Evolutionary conservation across 1,139 yeast species (phyloP).

Genomic region (Hanseniaspora uvarum): DNA sequence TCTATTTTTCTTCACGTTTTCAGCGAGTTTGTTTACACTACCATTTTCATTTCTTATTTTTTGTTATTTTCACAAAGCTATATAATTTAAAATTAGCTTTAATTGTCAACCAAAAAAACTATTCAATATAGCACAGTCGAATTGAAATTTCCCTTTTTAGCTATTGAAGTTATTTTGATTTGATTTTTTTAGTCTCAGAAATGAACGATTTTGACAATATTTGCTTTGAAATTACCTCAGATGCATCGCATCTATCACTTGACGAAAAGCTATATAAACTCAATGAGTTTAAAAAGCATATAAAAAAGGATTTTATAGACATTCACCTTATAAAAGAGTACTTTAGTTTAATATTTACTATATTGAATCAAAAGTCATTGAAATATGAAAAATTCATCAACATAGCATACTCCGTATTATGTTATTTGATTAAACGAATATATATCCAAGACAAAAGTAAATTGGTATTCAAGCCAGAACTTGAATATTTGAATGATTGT

Average conservation of each 20-base stretch:
- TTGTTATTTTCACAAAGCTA: too few species aligned
- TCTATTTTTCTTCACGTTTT: too few species aligned
- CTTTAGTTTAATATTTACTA: constrained; percentile 43
- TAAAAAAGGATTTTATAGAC: constrained; percentile 57
- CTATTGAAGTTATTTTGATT: too few species aligned
- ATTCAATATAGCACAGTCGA: too few species aligned
- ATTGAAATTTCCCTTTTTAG: background rate
- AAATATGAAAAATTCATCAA: constrained; percentile 29
- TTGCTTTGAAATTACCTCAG: constrained; percentile 16
- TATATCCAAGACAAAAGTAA: constrained; percentile 59
- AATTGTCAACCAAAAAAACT: too few species aligned
- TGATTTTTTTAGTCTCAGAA: too few species aligned
- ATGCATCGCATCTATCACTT: constrained; percentile 17
- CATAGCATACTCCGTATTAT: constrained; percentile 54
- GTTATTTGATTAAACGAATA: constrained; percentile 67
- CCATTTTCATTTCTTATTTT: too few species aligned
- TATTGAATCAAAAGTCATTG: background rate
- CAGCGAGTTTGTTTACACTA: too few species aligned
- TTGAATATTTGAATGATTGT: constrained; percentile 20
- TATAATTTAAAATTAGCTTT: too few species aligned
- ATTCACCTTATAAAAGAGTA: constrained; percentile 44
- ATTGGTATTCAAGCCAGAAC: constrained; percentile 32
- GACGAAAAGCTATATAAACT: constrained; percentile 37
- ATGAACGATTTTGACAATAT: constrained; percentile 1
- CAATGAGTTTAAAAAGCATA: constrained; percentile 51